phyloP scores from a whole-genome alignment of 257 asterid species.

The Ocimum tenuiflorum region DNA sequence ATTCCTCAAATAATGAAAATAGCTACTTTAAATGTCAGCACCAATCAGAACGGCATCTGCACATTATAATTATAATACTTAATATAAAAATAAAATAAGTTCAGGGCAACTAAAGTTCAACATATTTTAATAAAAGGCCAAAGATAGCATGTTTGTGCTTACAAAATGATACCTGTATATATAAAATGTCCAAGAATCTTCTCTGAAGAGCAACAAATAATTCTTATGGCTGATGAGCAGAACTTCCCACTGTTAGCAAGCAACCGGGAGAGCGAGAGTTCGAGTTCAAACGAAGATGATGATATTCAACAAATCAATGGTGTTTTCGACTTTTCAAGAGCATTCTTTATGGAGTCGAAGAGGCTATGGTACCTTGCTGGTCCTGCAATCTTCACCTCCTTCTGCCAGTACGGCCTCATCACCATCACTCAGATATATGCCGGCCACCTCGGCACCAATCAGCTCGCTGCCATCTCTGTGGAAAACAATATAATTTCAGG shows the following conservation, averaged over 20 bases:
- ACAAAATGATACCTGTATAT: not conserved
- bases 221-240: not conserved
- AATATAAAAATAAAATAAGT: too few relatives aligned
- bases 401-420: slow-evolving; percentile 47
- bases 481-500: slow-evolving; percentile 55
- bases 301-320: slow-evolving; percentile 17
- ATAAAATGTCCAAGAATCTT: not conserved
- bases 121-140: not conserved
- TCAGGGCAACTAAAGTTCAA: not conserved
- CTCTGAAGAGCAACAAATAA: not conserved
- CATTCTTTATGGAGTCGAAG: slow-evolving; percentile 32
- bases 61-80: too few relatives aligned
- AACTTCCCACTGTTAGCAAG: not conserved
- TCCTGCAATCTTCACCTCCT: slow-evolving; percentile 57
- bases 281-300: not conserved
- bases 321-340: slow-evolving; percentile 19
- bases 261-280: not conserved
- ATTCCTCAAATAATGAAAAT: too few relatives aligned
- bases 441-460: slow-evolving; percentile 26
- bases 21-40: not conserved
- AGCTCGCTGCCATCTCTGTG: slow-evolving; percentile 54
- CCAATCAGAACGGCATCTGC: not conserved
- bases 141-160: not conserved
- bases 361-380: slow-evolving; percentile 54
- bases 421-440: slow-evolving; percentile 16